Base-by-base conservation (phyloP, 2,329 filamentous ascomycete genomes). In the Aspergillus spinulosporus region DNA sequence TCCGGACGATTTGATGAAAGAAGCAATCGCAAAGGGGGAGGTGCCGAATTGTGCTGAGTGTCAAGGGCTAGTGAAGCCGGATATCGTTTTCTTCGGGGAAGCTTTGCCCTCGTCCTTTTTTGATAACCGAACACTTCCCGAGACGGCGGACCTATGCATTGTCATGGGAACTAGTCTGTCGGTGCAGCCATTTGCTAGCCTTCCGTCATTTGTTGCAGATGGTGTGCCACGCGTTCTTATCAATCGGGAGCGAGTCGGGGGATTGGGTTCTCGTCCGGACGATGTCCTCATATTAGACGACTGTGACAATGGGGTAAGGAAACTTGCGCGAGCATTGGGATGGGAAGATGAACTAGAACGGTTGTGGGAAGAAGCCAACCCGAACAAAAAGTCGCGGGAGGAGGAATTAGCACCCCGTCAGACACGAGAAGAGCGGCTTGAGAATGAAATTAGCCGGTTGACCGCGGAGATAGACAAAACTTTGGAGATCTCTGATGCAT, bases 11-110 rank as follows among this genome's bases (percentile, higher is more conserved):
- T 73, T 83, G 62, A 96, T 97, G 88, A 82, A 81, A 65, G 76
- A 83, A 60, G 83, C 87, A 57, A 85, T 97, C 21, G 74, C 80
- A 2, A 78, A 78, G 36, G 88, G 84, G 26, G 79, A 84, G 28
- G 88, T 96, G 0, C 90, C 93, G 0, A 79, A 77, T 58, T 97
- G 93, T 70, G 68, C 77, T 6, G 70, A 76, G 15, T 97, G 93
- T 70, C 78, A 82, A 36, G 92, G 92, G 0, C 77, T 94, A 2
- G 90, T 97, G 37, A 97, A 97, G 75, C 92, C 92, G 0, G 90
- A 96, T 66, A 96, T 97, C 68, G 91, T 96, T 34, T 97, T 97
- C 76, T 97, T 96, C 65, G 92, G 92, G 49, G 92, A 95, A 69
- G 73, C 82, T 1, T 74, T 92, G 2, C 89, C 89, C 0, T 71